These are phyloP conservation scores for Populus hybrid DNA, from an alignment of 441 rosid species.

Conservation along the genomic window DNA sequence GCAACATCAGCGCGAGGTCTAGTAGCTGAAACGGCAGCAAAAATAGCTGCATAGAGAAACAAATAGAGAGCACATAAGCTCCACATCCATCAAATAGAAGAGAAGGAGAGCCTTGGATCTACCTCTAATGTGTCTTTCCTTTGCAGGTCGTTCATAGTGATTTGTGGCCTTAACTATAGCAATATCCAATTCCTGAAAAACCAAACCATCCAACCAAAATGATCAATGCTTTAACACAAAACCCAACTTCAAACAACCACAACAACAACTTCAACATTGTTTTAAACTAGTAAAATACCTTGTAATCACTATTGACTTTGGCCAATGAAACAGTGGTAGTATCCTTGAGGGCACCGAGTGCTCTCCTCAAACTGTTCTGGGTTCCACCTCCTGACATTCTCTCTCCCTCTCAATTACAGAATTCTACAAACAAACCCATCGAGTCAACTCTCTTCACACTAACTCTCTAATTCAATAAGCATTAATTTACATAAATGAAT, in stretches of 20 bases:
- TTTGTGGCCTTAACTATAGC: constrained; percentile 91
- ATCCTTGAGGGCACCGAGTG: constrained; percentile 95
- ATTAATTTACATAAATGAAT: not conserved
- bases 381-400: constrained; percentile 77
- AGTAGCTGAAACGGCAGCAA: constrained; percentile 87
- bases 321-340: constrained; percentile 96
- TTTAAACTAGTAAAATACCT: constrained; percentile 39
- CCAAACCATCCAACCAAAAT: not conserved
- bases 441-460: constrained; percentile 4
- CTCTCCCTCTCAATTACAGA: constrained; percentile 37
- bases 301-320: constrained; percentile 91
- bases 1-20: constrained; percentile 99
- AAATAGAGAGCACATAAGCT: constrained; percentile 14
- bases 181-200: constrained; percentile 78
- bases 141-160: constrained; percentile 88
- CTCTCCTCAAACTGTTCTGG: constrained; percentile 87
- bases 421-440: constrained; percentile 34
- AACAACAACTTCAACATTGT: not conserved
- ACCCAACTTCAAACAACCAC: not conserved
- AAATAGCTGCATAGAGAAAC: constrained; percentile 63
- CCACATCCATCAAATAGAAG: not conserved
- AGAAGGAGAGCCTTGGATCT: constrained; percentile 7
- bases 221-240: constrained; percentile 11
- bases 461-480: not conserved
- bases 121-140: constrained; percentile 88